phyloP scores from a whole-genome alignment of 2,329 filamentous ascomycete genomes.

The Fusarium tricinctum region DNA sequence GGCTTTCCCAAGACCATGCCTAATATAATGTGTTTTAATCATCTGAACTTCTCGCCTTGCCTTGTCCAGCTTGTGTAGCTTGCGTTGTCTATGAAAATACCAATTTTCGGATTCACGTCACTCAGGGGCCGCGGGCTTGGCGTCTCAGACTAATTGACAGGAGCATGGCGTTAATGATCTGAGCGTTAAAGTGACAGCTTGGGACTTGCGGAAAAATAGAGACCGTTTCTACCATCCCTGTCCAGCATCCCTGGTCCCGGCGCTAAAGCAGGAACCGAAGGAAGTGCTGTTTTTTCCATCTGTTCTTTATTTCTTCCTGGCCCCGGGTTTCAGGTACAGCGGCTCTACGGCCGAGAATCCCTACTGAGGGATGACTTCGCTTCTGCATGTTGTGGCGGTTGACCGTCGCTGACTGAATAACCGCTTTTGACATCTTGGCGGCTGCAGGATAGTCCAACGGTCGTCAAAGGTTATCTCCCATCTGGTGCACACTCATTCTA shows the following conservation, averaged over 20 bases:
- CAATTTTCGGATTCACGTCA: no score
- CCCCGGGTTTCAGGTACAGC: slow-evolving; percentile 47
- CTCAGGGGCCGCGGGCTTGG: neutral
- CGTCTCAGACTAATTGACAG: slow-evolving; percentile 9
- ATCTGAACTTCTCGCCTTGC: neutral
- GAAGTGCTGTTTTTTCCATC: slow-evolving; percentile 29
- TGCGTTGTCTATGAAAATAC: no score
- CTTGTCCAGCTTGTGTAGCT: neutral
- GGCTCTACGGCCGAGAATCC: slow-evolving; percentile 25
- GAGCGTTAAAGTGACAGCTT: neutral
- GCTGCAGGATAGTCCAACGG: neutral
- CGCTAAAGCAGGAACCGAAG: slow-evolving; percentile 43
- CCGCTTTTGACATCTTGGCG: neutral
- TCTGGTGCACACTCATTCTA: no score
- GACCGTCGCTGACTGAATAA: slow-evolving; percentile 13
- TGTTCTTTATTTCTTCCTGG: slow-evolving; percentile 9
- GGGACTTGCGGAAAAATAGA: slow-evolving; percentile 36
- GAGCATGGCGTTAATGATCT: neutral
- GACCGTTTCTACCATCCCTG: slow-evolving; percentile 2
- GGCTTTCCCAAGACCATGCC: neutral
- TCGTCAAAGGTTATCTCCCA: neutral
- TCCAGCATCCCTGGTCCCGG: slow-evolving; percentile 11
- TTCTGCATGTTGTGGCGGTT: neutral
- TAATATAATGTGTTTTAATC: neutral
- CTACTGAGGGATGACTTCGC: neutral